Evolutionary conservation across 129 eudicot genomes (phyloP).

Genomic region (Silybum marianum): DNA sequence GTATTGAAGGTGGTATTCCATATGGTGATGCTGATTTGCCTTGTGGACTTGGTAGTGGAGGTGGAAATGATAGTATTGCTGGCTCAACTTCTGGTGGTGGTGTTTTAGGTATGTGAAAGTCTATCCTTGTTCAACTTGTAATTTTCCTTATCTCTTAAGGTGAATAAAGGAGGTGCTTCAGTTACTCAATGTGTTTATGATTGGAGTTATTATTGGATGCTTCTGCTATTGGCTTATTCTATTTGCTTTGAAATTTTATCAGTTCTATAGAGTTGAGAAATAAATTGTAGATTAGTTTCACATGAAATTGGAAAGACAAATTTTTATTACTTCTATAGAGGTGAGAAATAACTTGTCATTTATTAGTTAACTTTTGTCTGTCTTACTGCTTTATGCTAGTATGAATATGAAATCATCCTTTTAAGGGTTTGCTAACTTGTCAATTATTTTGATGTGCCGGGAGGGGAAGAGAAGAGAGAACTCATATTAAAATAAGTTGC

Average conservation of each 20-base stretch:
- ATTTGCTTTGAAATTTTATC: neutral
- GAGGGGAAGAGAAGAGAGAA: neutral
- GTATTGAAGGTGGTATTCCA: constrained; percentile 70
- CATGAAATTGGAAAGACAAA: neutral
- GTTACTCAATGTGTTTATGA: too few relatives aligned
- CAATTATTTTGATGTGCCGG: neutral
- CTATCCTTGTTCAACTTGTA: neutral
- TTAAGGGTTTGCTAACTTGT: neutral
- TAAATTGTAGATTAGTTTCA: neutral
- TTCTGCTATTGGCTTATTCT: neutral
- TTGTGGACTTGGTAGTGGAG: constrained; percentile 96
- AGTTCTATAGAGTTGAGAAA: neutral
- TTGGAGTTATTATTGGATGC: neutral
- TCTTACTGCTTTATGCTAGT: neutral
- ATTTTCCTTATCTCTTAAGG: neutral
- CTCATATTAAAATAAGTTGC: neutral
- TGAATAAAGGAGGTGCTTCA: too few relatives aligned
- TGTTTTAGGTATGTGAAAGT: constrained; percentile 58
- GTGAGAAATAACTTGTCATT: neutral
- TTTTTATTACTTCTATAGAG: neutral
- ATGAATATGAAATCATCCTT: neutral
- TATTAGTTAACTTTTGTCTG: neutral
- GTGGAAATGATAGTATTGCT: constrained; percentile 70
- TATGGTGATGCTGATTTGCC: constrained; percentile 82
- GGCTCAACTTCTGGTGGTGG: constrained; percentile 92